Base-by-base conservation (phyloP, 805 yeast species). In the Teunomyces cretensis region DNA sequence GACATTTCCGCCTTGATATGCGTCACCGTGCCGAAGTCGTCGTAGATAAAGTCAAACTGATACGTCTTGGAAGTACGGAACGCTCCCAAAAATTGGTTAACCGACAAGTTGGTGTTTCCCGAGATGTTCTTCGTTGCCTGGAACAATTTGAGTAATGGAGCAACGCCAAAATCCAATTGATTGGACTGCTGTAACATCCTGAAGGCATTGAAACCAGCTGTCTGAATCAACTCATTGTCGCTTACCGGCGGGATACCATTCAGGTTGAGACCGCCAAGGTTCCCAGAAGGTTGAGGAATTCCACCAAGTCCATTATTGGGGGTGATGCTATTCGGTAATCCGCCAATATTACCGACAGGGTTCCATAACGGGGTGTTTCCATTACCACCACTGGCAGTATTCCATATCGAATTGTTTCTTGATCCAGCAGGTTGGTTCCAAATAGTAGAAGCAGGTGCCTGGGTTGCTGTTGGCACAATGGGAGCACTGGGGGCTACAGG, bases 11-110 rank as follows among this genome's bases (percentile, higher is more conserved):
- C 64, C 50, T 71, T 70, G 30, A 76, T 62, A 50, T 68, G 74
- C 7, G 69, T 65, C 2, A 76, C 75, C n/a, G 63, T 66, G 1
- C 77, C 76, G 35, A 67, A 58, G 44, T 75, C 77, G 49, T 77
- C 80, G 52, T 70, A 72, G 16, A 70, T 52, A 33, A 75, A 58
- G 16, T 75, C 78, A 53, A 76, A 78, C 17, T 61, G 59, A 44
- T 64, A 59, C 4, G 60, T 57, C 11, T 62, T 42, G 27, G 67
- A 49, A 13, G 59, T 60, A 9, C 56, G 55, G 27, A 64, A 60
- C 6, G 54, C 54, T 13, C 52, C 49, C 43, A 72, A 57, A 45
- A 61, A 67, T 32, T 55, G 70, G 47, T 61, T 72, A 50, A 55
- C 67, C 47, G 58, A 61, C 40, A 58, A 58, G 27, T 42, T 57